These are phyloP conservation scores for Sclerotiophoma versabilis DNA, from an alignment of 2,329 filamentous ascomycete genomes.

Conservation along the genomic window DNA sequence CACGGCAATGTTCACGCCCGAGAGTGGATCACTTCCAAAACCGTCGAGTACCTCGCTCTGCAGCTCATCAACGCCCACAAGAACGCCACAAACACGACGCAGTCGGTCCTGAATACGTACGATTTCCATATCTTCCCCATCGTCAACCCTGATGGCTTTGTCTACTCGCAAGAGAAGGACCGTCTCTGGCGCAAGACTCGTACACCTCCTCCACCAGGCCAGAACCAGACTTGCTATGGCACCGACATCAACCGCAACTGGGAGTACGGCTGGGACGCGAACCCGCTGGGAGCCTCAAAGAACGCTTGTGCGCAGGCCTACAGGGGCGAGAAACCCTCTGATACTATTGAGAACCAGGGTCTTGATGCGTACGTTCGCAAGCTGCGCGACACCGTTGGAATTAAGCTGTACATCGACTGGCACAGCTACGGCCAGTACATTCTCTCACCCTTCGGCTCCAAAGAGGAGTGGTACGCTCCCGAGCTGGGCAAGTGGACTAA, in stretches of 20 bases:
- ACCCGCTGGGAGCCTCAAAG: conserved; percentile 36
- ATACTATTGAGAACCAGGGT: conserved; percentile 39
- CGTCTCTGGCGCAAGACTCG: conserved; percentile 48
- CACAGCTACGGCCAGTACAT: conserved; percentile 69
- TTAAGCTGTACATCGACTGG: conserved; percentile 69
- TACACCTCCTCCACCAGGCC: conserved; percentile 31
- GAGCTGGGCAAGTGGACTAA: conserved; percentile 59
- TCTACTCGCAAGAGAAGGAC: conserved; percentile 43
- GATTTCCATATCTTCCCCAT: conserved; percentile 36
- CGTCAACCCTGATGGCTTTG: conserved; percentile 40
- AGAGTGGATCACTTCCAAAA: conserved; percentile 55
- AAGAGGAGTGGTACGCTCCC: conserved; percentile 56
- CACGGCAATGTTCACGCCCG: conserved; percentile 16
- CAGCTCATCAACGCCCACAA: conserved; percentile 32
- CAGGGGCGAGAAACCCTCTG: conserved; percentile 37
- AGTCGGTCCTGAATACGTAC: conserved; percentile 26
- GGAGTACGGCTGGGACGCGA: conserved; percentile 40
- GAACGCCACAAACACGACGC: conserved; percentile 34
- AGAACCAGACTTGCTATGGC: conserved; percentile 40
- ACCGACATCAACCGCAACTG: conserved; percentile 47
- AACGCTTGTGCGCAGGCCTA: conserved; percentile 41
- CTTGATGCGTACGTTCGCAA: conserved; percentile 56
- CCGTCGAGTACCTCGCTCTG: conserved; percentile 31
- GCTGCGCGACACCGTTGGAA: conserved; percentile 55
- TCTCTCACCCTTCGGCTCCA: conserved; percentile 65